Evolutionary conservation across 2,329 filamentous ascomycete species (phyloP).

Genomic region (Cercospora beticola): DNA sequence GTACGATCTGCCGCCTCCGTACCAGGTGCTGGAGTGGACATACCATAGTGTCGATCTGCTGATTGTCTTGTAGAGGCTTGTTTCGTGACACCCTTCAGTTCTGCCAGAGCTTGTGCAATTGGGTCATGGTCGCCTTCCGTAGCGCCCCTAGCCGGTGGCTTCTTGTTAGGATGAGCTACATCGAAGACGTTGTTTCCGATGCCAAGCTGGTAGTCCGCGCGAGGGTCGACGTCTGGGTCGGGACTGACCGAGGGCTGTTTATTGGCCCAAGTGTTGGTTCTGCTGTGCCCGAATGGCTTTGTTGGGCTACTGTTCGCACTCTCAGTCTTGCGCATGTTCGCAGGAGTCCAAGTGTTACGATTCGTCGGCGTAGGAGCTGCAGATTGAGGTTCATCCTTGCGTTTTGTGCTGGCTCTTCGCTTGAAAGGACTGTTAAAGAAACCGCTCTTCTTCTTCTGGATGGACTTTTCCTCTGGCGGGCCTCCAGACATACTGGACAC

Average conservation of each 20-base stretch:
- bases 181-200: constrained; percentile 95
- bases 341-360: constrained; percentile 56
- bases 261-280: constrained; percentile 36
- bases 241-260: constrained; percentile 42
- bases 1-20: constrained; percentile 45
- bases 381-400: constrained; percentile 58
- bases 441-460: constrained; percentile 71
- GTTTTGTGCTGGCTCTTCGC: constrained; percentile 73
- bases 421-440: constrained; percentile 95
- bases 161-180: constrained; percentile 67
- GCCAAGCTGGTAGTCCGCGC: constrained; percentile 89
- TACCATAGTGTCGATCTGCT: constrained; percentile 94
- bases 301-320: constrained; percentile 45
- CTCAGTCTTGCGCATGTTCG: constrained; percentile 42
- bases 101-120: constrained; percentile 86
- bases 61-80: constrained; percentile 80
- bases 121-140: constrained; percentile 67
- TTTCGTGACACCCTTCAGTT: constrained; percentile 85
- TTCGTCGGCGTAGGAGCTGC: constrained; percentile 35
- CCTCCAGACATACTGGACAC: constrained; percentile 32
- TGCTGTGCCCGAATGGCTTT: constrained; percentile 35
- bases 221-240: constrained; percentile 78
- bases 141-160: constrained; percentile 37
- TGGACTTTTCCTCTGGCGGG: constrained; percentile 62
- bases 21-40: constrained; percentile 71